Evolutionary conservation across 176 grass and related monocot genomes (phyloP).

Genomic region (Triticum monococcum): DNA sequence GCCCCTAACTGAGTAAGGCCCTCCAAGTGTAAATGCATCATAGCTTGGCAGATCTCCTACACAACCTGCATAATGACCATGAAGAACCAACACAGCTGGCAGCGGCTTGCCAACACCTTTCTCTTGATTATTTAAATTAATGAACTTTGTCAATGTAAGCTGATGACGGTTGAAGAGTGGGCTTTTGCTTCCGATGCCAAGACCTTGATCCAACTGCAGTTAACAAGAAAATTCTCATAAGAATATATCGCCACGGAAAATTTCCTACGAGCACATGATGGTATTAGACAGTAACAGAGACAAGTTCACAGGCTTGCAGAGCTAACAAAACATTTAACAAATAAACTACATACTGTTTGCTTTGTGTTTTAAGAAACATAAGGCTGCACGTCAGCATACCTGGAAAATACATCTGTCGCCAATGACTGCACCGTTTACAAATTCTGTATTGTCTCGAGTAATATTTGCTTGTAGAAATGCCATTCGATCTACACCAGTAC

Average conservation of each 20-base stretch:
- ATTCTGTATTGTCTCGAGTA: constrained; percentile 83
- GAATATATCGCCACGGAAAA: background rate
- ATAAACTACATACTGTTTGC: background rate
- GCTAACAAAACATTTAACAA: background rate
- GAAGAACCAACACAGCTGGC: constrained; percentile 86
- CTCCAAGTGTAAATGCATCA: constrained; percentile 92
- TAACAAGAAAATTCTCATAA: constrained; percentile 8
- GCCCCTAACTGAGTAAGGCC: constrained; percentile 91
- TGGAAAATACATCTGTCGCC: constrained; percentile 92
- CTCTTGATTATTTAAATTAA: constrained; percentile 80
- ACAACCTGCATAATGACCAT: constrained; percentile 92
- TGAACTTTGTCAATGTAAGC: constrained; percentile 78
- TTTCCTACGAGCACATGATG: background rate
- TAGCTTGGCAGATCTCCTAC: constrained; percentile 94
- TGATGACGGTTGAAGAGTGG: constrained; percentile 96
- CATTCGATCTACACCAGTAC: constrained; percentile 75
- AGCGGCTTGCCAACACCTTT: constrained; percentile 72
- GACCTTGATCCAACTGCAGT: constrained; percentile 91
- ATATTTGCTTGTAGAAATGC: constrained; percentile 86
- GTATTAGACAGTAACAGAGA: constrained; percentile 1
- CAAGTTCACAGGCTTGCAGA: background rate
- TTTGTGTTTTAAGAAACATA: constrained; percentile 11
- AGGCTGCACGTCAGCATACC: constrained; percentile 41
- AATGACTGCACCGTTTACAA: constrained; percentile 75
- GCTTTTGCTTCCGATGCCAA: constrained; percentile 93